Evolutionary conservation across 2,329 filamentous ascomycete genomes (phyloP).

Genomic region (Sporothrix variecibatus): DNA sequence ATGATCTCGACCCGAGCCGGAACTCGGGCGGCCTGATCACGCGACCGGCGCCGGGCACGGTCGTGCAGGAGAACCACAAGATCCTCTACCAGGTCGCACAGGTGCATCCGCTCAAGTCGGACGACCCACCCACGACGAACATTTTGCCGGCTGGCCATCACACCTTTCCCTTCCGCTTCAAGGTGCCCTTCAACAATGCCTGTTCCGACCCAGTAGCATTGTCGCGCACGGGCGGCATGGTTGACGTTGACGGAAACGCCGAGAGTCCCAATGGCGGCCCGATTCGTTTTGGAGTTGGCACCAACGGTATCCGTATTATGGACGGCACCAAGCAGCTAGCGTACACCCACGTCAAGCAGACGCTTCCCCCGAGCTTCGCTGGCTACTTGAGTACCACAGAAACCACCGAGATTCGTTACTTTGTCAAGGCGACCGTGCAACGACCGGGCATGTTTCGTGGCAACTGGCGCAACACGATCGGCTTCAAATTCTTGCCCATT

Average conservation of each 20-base stretch:
- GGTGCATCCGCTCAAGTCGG: constrained; percentile 66
- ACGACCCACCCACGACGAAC: constrained; percentile 38
- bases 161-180: constrained; percentile 77
- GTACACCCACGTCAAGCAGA: constrained; percentile 75
- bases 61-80: constrained; percentile 65
- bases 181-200: constrained; percentile 74
- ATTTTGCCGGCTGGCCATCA: constrained; percentile 68
- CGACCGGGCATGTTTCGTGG: constrained; percentile 88
- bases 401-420: constrained; percentile 90
- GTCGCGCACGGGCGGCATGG: constrained; percentile 56
- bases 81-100: constrained; percentile 73
- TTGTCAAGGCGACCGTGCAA: constrained; percentile 91
- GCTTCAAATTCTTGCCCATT: constrained; percentile 88
- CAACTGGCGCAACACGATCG: constrained; percentile 70
- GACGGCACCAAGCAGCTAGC: constrained; percentile 64
- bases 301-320: constrained; percentile 60
- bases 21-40: background rate
- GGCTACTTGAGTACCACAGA: constrained; percentile 85
- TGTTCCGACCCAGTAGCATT: constrained; percentile 60
- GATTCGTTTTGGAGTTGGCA: constrained; percentile 51
- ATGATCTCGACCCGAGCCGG: constrained; percentile 9
- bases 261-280: constrained; percentile 39
- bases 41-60: constrained; percentile 38
- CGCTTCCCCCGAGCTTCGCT: constrained; percentile 84
- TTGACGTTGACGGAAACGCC: constrained; percentile 55